Conservation (phyloP, 2,329 filamentous ascomycete genomes). For the Exophiala phaeomuriformis region DNA sequence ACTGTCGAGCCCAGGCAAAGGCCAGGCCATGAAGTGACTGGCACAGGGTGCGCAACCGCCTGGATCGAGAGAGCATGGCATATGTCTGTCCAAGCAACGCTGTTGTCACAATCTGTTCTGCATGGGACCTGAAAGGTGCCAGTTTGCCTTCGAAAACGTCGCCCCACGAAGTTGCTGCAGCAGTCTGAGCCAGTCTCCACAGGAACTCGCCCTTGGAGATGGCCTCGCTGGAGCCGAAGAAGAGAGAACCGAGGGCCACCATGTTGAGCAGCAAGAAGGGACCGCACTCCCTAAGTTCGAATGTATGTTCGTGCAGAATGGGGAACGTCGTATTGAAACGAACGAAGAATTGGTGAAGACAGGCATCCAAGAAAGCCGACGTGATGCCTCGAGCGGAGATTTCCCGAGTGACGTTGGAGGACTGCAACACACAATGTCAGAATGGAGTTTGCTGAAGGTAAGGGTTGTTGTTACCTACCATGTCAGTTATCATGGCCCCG, state of each 20-base stretch:
- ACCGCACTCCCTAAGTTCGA: slow-evolving; percentile 45
- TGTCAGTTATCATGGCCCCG: background rate
- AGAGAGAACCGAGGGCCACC: slow-evolving; percentile 28
- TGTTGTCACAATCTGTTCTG: background rate
- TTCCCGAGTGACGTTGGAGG: background rate
- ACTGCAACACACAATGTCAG: background rate
- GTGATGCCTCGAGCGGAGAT: slow-evolving; percentile 33
- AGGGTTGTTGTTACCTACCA: background rate
- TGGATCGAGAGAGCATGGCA: slow-evolving; percentile 1
- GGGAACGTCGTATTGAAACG: slow-evolving; percentile 56
- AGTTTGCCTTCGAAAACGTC: background rate
- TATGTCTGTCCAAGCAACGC: slow-evolving; percentile 1
- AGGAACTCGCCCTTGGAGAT: slow-evolving; percentile 4
- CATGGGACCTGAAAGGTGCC: background rate
- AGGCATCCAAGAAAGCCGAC: slow-evolving; percentile 46
- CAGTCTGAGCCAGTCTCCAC: slow-evolving; percentile 1
- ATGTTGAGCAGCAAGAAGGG: slow-evolving; percentile 49
- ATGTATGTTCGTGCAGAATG: slow-evolving; percentile 51
- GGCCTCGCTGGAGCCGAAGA: slow-evolving; percentile 1
- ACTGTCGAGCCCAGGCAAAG: background rate
- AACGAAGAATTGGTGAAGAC: slow-evolving; percentile 53
- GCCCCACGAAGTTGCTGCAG: slow-evolving; percentile 1
- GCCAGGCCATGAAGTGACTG: slow-evolving; percentile 4
- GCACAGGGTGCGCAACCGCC: background rate
- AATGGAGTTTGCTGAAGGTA: no score